phyloP scores from a whole-genome alignment of 179 eudicot species.

The Spergularia azorica region DNA sequence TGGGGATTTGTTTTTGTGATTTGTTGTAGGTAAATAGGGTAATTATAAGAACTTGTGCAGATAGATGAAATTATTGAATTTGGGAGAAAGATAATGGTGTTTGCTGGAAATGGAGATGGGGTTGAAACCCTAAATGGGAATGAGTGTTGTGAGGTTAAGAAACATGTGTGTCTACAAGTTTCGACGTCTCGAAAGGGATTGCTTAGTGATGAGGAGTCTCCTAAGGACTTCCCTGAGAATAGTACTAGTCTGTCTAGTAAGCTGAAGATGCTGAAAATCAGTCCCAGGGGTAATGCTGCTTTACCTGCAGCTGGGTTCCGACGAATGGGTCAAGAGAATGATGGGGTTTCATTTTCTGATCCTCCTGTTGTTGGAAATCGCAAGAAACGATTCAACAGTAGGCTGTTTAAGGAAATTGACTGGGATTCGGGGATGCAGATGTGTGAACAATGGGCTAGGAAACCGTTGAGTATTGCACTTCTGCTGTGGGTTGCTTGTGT shows the following conservation, averaged over 20 bases:
- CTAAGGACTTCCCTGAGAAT: slow-evolving; percentile 22
- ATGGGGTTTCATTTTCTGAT: slow-evolving; percentile 47
- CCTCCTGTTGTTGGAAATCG: slow-evolving; percentile 36
- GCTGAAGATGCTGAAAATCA: slow-evolving; percentile 30
- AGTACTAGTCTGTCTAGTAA: slow-evolving; percentile 26
- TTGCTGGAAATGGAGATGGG: slow-evolving; percentile 37
- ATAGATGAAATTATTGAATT: not conserved
- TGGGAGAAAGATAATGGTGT: slow-evolving; percentile 38
- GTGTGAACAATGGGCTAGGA: slow-evolving; percentile 59
- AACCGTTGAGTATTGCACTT: slow-evolving; percentile 74
- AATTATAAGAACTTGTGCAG: not conserved
- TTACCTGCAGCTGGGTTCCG: slow-evolving; percentile 58
- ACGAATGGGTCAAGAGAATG: slow-evolving; percentile 45
- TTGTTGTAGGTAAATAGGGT: slow-evolving; percentile 8
- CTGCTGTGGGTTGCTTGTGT: slow-evolving; percentile 61
- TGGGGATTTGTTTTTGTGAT: not conserved
- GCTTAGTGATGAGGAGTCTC: slow-evolving; percentile 41
- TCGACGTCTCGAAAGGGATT: slow-evolving; percentile 55
- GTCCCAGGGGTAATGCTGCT: slow-evolving; percentile 23
- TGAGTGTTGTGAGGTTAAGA: slow-evolving; percentile 30
- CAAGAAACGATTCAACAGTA: slow-evolving; percentile 44
- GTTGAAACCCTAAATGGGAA: slow-evolving; percentile 31
- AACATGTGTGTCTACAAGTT: slow-evolving; percentile 42
- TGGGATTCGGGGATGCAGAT: slow-evolving; percentile 45
- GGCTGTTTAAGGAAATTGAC: slow-evolving; percentile 52